Evolutionary conservation across 2,329 filamentous ascomycete species (phyloP).

Genomic region (Claviceps purpurea): DNA sequence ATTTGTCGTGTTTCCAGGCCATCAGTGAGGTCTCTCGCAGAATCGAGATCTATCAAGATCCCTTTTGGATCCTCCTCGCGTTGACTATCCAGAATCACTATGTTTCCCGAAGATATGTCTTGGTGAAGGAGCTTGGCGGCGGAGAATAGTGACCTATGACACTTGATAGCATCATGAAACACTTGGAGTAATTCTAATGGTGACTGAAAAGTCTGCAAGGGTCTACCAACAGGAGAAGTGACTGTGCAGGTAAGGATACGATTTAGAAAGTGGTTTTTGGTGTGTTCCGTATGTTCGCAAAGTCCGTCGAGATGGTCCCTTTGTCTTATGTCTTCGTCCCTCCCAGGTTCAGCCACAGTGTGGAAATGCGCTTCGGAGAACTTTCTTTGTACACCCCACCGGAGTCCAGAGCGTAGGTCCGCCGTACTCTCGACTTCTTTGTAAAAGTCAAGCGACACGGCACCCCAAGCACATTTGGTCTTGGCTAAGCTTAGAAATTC

Average conservation of each 20-base stretch:
- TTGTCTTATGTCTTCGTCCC: neutral
- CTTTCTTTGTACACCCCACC: conserved; percentile 8
- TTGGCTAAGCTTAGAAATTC: conserved; percentile 18
- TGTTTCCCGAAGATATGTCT: conserved; percentile 10
- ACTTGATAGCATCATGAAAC: conserved; percentile 11
- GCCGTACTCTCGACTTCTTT: conserved; percentile 10
- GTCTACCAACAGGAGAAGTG: conserved; percentile 11
- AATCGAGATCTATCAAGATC: conserved; percentile 11
- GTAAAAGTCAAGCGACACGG: conserved; percentile 16
- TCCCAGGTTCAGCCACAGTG: neutral
- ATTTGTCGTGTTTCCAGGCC: conserved; percentile 3
- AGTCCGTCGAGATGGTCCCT: conserved; percentile 1
- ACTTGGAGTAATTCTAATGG: conserved; percentile 8
- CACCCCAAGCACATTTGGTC: conserved; percentile 16
- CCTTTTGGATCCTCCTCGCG: conserved; percentile 3
- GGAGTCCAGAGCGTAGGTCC: conserved; percentile 8
- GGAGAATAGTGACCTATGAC: conserved; percentile 8
- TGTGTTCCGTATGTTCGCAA: conserved; percentile 6
- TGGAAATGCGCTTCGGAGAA: neutral
- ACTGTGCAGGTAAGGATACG: conserved; percentile 10
- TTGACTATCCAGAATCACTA: conserved; percentile 7
- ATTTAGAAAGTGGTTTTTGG: conserved; percentile 8
- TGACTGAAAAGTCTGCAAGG: conserved; percentile 9
- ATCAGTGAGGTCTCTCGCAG: conserved; percentile 6
- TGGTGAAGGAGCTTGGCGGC: conserved; percentile 8